These are phyloP conservation scores for Friedmanniomyces endolithicus DNA, from an alignment of 495 filamentous ascomycete genomes.

Conservation along the genomic window DNA sequence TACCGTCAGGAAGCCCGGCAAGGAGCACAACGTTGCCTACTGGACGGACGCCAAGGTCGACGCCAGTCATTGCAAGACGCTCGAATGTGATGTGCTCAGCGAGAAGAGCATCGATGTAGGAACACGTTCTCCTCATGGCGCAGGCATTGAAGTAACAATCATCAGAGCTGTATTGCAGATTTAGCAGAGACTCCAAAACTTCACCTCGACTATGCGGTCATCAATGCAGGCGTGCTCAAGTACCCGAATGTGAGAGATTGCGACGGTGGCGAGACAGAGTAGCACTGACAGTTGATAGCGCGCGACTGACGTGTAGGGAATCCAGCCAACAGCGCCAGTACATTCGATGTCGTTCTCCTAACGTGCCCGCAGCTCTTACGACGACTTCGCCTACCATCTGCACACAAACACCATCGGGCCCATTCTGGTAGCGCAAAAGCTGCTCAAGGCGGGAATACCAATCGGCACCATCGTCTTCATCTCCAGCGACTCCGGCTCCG, in stretches of 20 bases:
- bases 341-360: background rate
- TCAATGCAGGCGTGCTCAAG: slow-evolving; percentile 46
- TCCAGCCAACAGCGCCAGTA: background rate
- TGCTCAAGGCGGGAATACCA: slow-evolving; percentile 34
- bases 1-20: slow-evolving; percentile 35
- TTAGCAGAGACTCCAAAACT: slow-evolving; percentile 24
- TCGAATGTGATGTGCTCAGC: slow-evolving; percentile 40
- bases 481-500: slow-evolving; percentile 41
- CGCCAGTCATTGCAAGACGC: slow-evolving; percentile 33
- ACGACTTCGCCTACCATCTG: slow-evolving; percentile 41
- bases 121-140: slow-evolving; percentile 4
- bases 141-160: background rate
- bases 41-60: slow-evolving; percentile 32
- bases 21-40: slow-evolving; percentile 31
- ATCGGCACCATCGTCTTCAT: slow-evolving; percentile 40
- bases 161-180: slow-evolving; percentile 26
- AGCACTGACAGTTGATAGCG: slow-evolving; percentile 18
- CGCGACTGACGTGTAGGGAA: slow-evolving; percentile 39
- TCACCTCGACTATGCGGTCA: slow-evolving; percentile 39
- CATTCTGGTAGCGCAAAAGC: slow-evolving; percentile 42
- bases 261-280: slow-evolving; percentile 21
- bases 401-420: slow-evolving; percentile 47
- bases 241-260: slow-evolving; percentile 40
- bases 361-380: slow-evolving; percentile 32
- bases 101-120: slow-evolving; percentile 40